phyloP scores from a whole-genome alignment of 805 yeast species.

The Suhomyces faveliae region DNA sequence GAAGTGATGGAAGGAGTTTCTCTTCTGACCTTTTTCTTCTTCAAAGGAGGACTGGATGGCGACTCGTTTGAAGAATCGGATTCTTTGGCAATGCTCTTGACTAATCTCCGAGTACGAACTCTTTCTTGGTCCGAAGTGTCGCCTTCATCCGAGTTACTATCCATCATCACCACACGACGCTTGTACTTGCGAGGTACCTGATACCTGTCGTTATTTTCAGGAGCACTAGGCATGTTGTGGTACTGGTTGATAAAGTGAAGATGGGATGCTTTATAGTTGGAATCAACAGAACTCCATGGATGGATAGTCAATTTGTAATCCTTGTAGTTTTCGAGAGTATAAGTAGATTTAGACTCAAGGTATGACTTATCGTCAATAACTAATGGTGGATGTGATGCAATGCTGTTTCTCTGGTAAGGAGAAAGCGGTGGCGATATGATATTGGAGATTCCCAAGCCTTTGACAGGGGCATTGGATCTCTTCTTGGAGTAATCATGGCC shows the following conservation, averaged over 20 bases:
- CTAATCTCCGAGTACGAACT: slow-evolving; percentile 60
- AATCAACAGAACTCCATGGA: slow-evolving; percentile 48
- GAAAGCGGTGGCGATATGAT: slow-evolving; percentile 30
- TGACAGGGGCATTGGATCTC: slow-evolving; percentile 5
- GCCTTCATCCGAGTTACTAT: slow-evolving; percentile 4
- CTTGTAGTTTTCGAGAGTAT: slow-evolving; percentile 49
- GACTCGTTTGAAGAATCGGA: slow-evolving; percentile 18
- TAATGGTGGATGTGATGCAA: slow-evolving; percentile 8
- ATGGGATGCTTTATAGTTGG: slow-evolving; percentile 49
- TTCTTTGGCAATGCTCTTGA: slow-evolving; percentile 30
- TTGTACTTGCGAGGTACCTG: slow-evolving; percentile 11
- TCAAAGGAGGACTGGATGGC: slow-evolving; percentile 32
- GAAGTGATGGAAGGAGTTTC: slow-evolving; percentile 22
- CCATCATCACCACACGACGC: slow-evolving; percentile 10
- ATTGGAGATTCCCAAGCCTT: slow-evolving; percentile 9
- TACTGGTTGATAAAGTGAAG: slow-evolving; percentile 55
- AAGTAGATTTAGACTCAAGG: slow-evolving; percentile 17
- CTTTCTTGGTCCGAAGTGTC: slow-evolving; percentile 42
- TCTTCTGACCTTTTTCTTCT: slow-evolving; percentile 41
- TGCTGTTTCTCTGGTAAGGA: slow-evolving; percentile 15
- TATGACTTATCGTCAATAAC: slow-evolving; percentile 9
- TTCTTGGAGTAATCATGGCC: slow-evolving; percentile 2
- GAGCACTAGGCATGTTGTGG: slow-evolving; percentile 22
- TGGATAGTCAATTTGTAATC: slow-evolving; percentile 48
- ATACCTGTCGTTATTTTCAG: slow-evolving; percentile 8